Percentiles rank a stretch among this genome's conserved stretches.
Conservation (phyloP, 305 asterid species). For the Solanum hybrid region DNA sequence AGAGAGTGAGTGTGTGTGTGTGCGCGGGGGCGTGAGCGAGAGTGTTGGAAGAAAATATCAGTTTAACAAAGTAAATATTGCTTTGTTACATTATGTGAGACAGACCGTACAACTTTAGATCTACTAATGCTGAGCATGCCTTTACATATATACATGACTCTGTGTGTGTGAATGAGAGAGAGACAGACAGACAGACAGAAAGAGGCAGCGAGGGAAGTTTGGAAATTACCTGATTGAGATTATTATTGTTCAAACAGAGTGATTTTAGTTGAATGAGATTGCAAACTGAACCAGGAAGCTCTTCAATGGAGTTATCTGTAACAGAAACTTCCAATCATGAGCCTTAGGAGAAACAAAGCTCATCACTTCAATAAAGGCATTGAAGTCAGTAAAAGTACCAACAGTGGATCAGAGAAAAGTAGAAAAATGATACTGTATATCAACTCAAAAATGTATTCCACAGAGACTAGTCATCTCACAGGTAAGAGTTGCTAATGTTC, state of each 20-base stretch:
- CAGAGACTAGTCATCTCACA: background rate
- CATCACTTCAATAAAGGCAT: background rate
- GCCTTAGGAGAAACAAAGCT: background rate
- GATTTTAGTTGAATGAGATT: slow-evolving; percentile 79
- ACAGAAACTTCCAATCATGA: slow-evolving; percentile 8
- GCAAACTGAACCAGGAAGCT: slow-evolving; percentile 83
- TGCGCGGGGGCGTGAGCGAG: background rate
- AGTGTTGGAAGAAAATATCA: background rate
- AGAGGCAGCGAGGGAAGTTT: background rate
- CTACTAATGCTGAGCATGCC: background rate
- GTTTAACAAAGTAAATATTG: background rate
- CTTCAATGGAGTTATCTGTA: slow-evolving; percentile 78
- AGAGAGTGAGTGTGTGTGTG: background rate
- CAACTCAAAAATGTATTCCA: background rate
- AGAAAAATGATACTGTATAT: background rate
- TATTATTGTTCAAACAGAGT: slow-evolving; percentile 70
- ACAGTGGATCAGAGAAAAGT: background rate
- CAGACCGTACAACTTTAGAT: background rate
- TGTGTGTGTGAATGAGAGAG: background rate
- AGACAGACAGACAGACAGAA: background rate
- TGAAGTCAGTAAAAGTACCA: background rate
- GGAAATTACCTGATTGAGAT: slow-evolving; percentile 58
- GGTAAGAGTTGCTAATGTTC: background rate
- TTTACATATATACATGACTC: background rate
- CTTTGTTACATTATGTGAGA: background rate